These are phyloP conservation scores for Phylloporus rhodoxanthus DNA, from an alignment of 768 basidiomycete species.

Conservation along the genomic window DNA sequence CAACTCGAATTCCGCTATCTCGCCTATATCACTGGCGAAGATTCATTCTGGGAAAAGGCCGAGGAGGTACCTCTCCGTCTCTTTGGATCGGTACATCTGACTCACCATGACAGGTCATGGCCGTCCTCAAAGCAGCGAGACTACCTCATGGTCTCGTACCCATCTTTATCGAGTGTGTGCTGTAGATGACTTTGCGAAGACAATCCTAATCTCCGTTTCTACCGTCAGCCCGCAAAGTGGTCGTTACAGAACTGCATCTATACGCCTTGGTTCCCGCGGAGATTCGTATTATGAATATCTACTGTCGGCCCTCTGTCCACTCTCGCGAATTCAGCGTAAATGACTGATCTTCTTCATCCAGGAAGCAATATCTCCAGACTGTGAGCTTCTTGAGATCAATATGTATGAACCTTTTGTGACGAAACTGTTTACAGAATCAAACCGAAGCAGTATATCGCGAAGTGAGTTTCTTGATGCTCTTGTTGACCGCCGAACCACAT, in stretches of 20 bases:
- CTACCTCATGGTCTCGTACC: conserved; percentile 72
- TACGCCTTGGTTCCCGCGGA: conserved; percentile 86
- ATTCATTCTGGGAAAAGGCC: conserved; percentile 73
- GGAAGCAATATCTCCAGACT: conserved; percentile 31
- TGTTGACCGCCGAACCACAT: background rate
- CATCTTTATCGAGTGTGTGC: conserved; percentile 72
- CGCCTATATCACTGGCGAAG: conserved; percentile 69
- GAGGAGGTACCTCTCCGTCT: conserved; percentile 48
- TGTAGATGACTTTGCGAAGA: conserved; percentile 1
- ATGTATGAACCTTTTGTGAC: background rate
- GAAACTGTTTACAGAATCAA: conserved; percentile 42
- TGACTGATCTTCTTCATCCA: conserved; percentile 7
- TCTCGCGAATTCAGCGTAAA: background rate
- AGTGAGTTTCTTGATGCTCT: conserved; percentile 35
- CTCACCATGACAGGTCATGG: conserved; percentile 49
- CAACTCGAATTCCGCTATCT: conserved; percentile 91
- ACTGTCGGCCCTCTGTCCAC: conserved; percentile 41
- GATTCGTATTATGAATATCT: conserved; percentile 95
- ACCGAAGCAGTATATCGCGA: conserved; percentile 74
- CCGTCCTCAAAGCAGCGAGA: conserved; percentile 55
- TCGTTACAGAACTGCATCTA: conserved; percentile 57
- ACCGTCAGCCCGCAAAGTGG: conserved; percentile 42
- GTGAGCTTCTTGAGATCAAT: conserved; percentile 15
- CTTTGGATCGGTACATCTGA: background rate
- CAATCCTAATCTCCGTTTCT: conserved; percentile 10